phyloP scores from a whole-genome alignment of 2,329 filamentous ascomycete species.

The Penicillium sp. region DNA sequence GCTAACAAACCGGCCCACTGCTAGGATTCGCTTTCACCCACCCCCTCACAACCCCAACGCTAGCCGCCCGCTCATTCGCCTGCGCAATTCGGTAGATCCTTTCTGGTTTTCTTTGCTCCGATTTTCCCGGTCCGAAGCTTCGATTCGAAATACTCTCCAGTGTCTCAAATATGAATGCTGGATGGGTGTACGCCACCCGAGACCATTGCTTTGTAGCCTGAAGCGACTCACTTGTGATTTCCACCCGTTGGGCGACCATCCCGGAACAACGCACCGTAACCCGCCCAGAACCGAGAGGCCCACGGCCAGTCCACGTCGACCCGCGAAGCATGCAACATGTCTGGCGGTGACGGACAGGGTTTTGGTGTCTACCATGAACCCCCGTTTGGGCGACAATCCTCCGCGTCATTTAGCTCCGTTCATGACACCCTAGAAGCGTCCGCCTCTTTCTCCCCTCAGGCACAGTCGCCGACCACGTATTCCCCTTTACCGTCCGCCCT shows the following conservation, averaged over 20 bases:
- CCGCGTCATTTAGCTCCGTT: conserved; percentile 19
- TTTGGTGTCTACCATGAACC: conserved; percentile 35
- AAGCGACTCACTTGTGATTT: conserved; percentile 36
- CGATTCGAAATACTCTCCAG: conserved; percentile 4
- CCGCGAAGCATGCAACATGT: conserved; percentile 44
- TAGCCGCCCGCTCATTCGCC: conserved; percentile 17
- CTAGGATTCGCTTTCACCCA: conserved; percentile 5
- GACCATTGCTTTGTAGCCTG: conserved; percentile 42
- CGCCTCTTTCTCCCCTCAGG: conserved; percentile 24
- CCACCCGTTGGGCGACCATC: conserved; percentile 35
- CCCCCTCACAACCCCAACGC: conserved; percentile 3
- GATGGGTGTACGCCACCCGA: conserved; percentile 39
- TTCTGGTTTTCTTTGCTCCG: conserved; percentile 3
- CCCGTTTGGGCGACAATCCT: conserved; percentile 35
- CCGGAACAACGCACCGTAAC: conserved; percentile 43
- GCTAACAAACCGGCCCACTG: conserved; percentile 23
- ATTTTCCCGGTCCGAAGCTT: conserved; percentile 6
- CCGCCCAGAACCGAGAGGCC: conserved; percentile 31
- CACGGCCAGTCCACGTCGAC: conserved; percentile 34
- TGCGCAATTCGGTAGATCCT: background rate
- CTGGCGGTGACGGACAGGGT: conserved; percentile 45
- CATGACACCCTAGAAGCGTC: conserved; percentile 30
- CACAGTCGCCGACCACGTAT: conserved; percentile 30
- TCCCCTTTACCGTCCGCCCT: conserved; percentile 22
- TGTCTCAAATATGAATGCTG: conserved; percentile 39